Base-by-base conservation (phyloP, 2,329 filamentous ascomycete genomes). In the Blastomyces emzantsi region DNA sequence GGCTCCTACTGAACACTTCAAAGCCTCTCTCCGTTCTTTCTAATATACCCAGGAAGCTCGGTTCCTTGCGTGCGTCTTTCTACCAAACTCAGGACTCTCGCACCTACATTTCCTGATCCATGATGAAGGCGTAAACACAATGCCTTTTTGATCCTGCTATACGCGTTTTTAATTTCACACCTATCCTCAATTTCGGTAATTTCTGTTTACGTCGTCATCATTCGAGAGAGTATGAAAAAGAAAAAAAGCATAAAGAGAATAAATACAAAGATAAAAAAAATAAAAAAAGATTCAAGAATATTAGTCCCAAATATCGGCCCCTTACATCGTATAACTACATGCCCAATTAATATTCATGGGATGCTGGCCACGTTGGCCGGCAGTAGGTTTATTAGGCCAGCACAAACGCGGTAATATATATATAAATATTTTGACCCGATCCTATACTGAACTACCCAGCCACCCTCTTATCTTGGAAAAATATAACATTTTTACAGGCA, bases 1-100 rank as follows among this genome's bases (percentile, higher is more conserved):
- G 68, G 68, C 51, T 70, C 68, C 55, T 70, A 70, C 55, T 70
- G 67, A 66, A 51, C 54, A n/a, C 1, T 39, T 19, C 11, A 28
- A 17, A 19, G 22, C 36, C 22, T 17, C 15, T 30, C 7, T 59
- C 22, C 39, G 25, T 59, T 39, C 17, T 56, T 19, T 33, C 17
- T 19, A 22, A 39, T 22, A 55, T 19, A 36, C 28, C 15, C 54
- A 15, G 2, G 8, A 13, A 56, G 17, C 6, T 22, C n/a, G 33
- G 25, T 28, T 33, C 28, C 51, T 33, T 36, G 17, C 17, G 30
- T 17, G 9, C 33, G 22, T 17, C 28, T 41, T 58, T n/a, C 55
- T 57, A 36, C 36, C 33, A 17, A 17, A 19, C 2, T 41, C 28
- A 41, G n/a, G 55, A 41, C 9, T 51, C 36, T 8, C n/a, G 28